A percentile compares a stretch with the other conserved stretches of the same genome.
Conservation (phyloP, 192 early-diverging fungal genomes). For the Umbelopsis sp. region DNA sequence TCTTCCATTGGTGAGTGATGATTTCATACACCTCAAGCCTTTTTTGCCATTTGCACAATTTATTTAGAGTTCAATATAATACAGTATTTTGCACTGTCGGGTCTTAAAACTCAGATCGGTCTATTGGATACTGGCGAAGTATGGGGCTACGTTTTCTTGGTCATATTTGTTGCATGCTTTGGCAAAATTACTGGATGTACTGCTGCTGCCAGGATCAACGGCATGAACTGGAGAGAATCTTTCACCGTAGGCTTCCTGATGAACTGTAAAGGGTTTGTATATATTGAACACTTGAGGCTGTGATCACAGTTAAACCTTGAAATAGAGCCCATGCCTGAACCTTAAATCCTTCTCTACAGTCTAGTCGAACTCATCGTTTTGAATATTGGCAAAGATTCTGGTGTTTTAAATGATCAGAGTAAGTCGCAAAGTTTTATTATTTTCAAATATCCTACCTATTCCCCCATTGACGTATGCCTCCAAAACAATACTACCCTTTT, state of each 20-base stretch:
- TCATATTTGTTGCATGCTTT: conserved; percentile 73
- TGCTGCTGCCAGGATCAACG: conserved; percentile 62
- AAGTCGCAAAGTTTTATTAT: conserved; percentile 19
- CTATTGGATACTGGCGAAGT: conserved; percentile 66
- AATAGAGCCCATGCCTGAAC: background rate
- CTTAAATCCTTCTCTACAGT: conserved; percentile 38
- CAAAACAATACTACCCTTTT: background rate
- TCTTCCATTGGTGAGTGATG: conserved; percentile 70
- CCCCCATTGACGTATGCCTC: too few relatives aligned
- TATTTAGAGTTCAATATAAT: background rate
- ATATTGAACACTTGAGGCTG: too few relatives aligned
- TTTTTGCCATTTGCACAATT: background rate
- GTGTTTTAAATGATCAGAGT: conserved; percentile 72
- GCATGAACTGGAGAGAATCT: conserved; percentile 82
- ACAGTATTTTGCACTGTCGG: conserved; percentile 90
- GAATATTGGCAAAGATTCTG: conserved; percentile 87
- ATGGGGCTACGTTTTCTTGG: conserved; percentile 80
- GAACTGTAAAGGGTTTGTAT: conserved; percentile 88
- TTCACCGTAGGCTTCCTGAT: conserved; percentile 86
- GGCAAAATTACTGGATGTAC: conserved; percentile 90
- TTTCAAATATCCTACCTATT: background rate
- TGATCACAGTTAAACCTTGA: background rate
- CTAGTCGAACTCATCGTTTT: conserved; percentile 95
- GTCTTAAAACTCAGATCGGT: conserved; percentile 85
- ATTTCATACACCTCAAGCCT: background rate